These are phyloP conservation scores for Senecio squalidus DNA, from an alignment of 140 eudicot genomes.

Conservation along the genomic window DNA sequence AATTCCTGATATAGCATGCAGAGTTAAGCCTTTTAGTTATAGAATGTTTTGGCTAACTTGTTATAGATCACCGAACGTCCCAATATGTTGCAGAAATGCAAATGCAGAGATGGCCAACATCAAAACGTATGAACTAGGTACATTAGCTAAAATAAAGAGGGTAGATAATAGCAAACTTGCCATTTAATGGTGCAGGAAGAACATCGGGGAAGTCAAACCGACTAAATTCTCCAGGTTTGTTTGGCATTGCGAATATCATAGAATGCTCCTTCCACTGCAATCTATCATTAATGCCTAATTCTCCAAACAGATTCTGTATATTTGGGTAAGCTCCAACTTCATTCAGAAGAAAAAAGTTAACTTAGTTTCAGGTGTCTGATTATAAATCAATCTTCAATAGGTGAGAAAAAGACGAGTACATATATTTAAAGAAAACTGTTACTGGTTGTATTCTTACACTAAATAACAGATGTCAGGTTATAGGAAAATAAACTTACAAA, in stretches of 20 bases:
- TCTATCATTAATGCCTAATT: conserved; percentile 82
- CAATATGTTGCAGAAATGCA: conserved; percentile 1
- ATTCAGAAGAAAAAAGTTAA: conserved; percentile 17
- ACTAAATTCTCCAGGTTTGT: conserved; percentile 94
- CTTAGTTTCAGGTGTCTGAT: conserved; percentile 20
- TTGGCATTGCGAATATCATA: conserved; percentile 98
- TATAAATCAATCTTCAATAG: background rate
- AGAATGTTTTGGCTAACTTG: background rate
- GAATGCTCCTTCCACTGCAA: conserved; percentile 99
- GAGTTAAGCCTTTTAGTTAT: background rate
- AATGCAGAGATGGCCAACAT: background rate
- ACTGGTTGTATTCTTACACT: background rate
- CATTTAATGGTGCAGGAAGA: conserved; percentile 93
- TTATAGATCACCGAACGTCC: conserved; percentile 4
- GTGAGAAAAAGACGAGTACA: background rate
- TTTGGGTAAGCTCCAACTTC: conserved; percentile 99
- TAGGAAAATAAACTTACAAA: conserved; percentile 57
- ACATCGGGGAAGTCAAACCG: conserved; percentile 92
- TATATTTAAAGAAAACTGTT: background rate
- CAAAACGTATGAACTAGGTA: background rate
- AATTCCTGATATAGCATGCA: conserved; percentile 51
- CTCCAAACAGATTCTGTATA: conserved; percentile 92
- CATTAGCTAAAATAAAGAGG: background rate
- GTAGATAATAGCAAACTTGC: conserved; percentile 27
- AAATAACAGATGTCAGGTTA: background rate